Conservation (phyloP, 2,329 filamentous ascomycete genomes). For the Emmonsiellopsis sp. region DNA sequence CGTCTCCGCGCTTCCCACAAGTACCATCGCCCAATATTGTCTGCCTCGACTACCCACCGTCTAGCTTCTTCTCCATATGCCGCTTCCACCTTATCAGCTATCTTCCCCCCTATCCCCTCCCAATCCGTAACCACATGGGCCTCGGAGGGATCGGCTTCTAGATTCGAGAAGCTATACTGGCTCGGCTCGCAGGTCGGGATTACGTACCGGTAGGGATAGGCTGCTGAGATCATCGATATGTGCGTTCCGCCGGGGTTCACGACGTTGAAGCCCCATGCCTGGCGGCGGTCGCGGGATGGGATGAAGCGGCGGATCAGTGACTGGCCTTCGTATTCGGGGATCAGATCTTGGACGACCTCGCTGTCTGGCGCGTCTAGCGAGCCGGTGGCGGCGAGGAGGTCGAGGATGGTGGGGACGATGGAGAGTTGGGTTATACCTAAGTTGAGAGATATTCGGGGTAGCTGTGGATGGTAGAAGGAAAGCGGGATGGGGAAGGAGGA, state of each 20-base stretch:
- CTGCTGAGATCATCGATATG: constrained; percentile 66
- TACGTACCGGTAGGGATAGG: constrained; percentile 63
- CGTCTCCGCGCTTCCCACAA: too few relatives aligned
- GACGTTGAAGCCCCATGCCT: constrained; percentile 25
- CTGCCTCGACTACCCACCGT: too few relatives aligned
- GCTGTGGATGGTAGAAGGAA: constrained; percentile 34
- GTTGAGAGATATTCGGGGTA: constrained; percentile 33
- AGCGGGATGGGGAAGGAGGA: constrained; percentile 37
- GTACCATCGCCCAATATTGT: too few relatives aligned
- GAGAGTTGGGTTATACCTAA: constrained; percentile 34
- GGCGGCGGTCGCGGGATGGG: constrained; percentile 22
- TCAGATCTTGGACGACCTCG: constrained; percentile 28
- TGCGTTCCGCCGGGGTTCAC: constrained; percentile 32
- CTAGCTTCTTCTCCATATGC: too few relatives aligned
- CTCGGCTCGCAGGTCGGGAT: constrained; percentile 76
- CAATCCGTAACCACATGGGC: too few relatives aligned
- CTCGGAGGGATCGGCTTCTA: constrained; percentile 27
- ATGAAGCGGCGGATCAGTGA: constrained; percentile 36
- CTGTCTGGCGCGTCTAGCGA: constrained; percentile 29
- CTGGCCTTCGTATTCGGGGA: constrained; percentile 40
- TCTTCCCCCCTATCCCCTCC: too few relatives aligned
- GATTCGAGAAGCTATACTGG: constrained; percentile 27
- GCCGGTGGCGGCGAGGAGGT: constrained; percentile 33
- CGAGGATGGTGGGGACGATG: constrained; percentile 39
- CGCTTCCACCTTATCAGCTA: too few relatives aligned